These are phyloP conservation scores for Solanum neorickii DNA, from an alignment of 257 asterid genomes.

Conservation along the genomic window DNA sequence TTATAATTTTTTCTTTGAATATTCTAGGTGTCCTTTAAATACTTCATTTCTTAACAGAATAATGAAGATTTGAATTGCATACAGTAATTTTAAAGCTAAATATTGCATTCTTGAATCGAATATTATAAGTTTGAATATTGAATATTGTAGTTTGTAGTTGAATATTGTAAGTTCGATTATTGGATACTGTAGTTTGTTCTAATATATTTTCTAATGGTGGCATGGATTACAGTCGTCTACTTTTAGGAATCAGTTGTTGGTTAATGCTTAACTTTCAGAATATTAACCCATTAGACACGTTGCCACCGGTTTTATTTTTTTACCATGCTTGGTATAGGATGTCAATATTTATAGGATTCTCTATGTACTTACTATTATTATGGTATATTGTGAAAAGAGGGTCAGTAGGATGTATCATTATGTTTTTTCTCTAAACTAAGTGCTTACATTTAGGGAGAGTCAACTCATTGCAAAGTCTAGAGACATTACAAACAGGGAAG, in stretches of 20 bases:
- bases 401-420: background rate
- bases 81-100: background rate
- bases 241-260: background rate
- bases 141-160: background rate
- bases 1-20: background rate
- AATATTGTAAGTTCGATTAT: background rate
- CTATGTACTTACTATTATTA: background rate
- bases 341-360: background rate
- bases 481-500: background rate
- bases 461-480: background rate
- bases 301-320: background rate
- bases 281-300: background rate
- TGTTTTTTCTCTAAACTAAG: background rate
- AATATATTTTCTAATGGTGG: background rate
- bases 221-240: background rate
- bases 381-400: background rate
- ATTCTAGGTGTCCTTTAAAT: background rate
- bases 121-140: background rate
- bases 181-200: background rate
- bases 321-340: background rate
- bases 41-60: background rate
- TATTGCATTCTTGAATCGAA: background rate
- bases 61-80: background rate
- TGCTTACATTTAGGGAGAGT: background rate
- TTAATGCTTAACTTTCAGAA: background rate